Base-by-base conservation (phyloP, 2,329 filamentous ascomycete genomes). In the Penicillium sp. region DNA sequence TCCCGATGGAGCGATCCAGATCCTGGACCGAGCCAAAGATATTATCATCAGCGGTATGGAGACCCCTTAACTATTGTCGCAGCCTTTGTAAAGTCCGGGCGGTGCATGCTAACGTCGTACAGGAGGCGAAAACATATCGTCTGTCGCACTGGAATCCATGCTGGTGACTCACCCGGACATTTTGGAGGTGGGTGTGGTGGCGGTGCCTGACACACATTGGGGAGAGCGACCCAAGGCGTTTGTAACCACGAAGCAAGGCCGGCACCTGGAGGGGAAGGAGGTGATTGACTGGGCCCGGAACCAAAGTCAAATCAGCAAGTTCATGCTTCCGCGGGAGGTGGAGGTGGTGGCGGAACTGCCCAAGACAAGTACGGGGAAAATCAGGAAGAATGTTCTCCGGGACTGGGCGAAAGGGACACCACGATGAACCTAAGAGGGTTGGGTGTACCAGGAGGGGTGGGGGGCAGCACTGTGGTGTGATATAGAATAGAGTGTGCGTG, bases 41-140 rank as follows among this genome's bases (percentile, higher is more conserved):
- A 96, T 98, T 45, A 98, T 98, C 62, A 98, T 98, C 55, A 94
- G 87, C 46, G 87, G 87, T 87, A 74, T 59, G 77, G 24, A n/a
- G 3, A 33, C 46, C 8, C n/a, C n/a, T n/a, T n/a, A n/a, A n/a
- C n/a, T n/a, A n/a, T n/a, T n/a, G n/a, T n/a, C n/a, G n/a, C n/a
- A n/a, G n/a, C n/a, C n/a, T n/a, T n/a, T n/a, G n/a, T n/a, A n/a
- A n/a, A n/a, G n/a, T n/a, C n/a, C n/a, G n/a, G n/a, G n/a, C n/a
- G n/a, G n/a, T n/a, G n/a, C n/a, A 39, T 41, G 31, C 48, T 35
- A 43, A 50, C 43, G 17, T 33, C 32, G 15, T 31, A 39, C 52
- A 88, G 90, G 91, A 41, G 93, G 93, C 51, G 93, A 98, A 69
- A 98, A 98, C 67, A 97, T 98, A 54, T 95, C 88, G 3, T 94